phyloP scores from a whole-genome alignment of 1,139 yeast genomes.

The Hemisphaericaspora lyxosophila region DNA sequence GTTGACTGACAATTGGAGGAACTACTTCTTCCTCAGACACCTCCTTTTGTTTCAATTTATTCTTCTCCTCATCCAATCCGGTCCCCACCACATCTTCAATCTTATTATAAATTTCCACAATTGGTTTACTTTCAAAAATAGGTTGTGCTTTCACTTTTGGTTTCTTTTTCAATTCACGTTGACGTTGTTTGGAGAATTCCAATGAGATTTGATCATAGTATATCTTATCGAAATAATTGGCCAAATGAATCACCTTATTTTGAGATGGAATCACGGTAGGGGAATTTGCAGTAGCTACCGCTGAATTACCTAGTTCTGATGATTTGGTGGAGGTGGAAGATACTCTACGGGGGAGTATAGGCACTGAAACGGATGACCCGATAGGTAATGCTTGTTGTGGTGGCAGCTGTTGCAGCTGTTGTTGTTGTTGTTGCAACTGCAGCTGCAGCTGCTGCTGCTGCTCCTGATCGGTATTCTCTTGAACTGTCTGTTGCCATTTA shows the following conservation, averaged over 20 bases:
- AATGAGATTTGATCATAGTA: slow-evolving; percentile 79
- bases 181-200: slow-evolving; percentile 88
- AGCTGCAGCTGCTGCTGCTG: too few relatives aligned
- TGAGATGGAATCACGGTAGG: slow-evolving; percentile 16
- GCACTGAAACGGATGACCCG: background rate
- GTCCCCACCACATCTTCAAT: slow-evolving; percentile 78
- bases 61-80: slow-evolving; percentile 29
- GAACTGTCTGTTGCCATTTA: slow-evolving; percentile 15
- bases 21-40: too few relatives aligned
- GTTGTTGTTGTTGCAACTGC: too few relatives aligned
- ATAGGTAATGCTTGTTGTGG: background rate
- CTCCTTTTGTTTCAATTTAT: slow-evolving; percentile 14
- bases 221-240: slow-evolving; percentile 69
- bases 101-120: slow-evolving; percentile 87
- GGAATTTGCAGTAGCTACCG: background rate
- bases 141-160: slow-evolving; percentile 73
- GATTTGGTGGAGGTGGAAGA: slow-evolving; percentile 1
- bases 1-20: too few relatives aligned
- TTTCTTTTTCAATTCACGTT: slow-evolving; percentile 64
- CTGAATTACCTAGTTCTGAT: background rate
- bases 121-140: slow-evolving; percentile 76
- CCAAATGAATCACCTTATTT: slow-evolving; percentile 57
- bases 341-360: background rate
- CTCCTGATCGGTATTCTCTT: slow-evolving; percentile 6
- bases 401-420: too few relatives aligned